A percentile compares a stretch with the other conserved stretches of the same genome.
Conservation (phyloP, 2,329 filamentous ascomycete species). For the Ophiostoma australiae region DNA sequence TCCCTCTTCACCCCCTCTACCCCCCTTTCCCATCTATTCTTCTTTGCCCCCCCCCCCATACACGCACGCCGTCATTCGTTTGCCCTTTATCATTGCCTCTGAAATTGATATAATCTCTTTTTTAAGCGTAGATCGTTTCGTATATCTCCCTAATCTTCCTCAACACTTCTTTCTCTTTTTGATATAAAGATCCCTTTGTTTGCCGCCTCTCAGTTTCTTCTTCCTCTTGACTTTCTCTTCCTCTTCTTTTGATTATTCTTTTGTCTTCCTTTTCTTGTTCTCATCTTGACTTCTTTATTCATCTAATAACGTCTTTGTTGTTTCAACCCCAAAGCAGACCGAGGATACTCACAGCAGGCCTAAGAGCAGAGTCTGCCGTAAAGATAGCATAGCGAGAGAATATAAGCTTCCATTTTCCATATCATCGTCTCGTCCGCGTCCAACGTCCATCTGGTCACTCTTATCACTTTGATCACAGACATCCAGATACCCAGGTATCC, state of each 20-base stretch:
- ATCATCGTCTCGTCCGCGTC: neutral
- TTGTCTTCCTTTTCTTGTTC: neutral
- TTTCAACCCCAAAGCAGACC: neutral
- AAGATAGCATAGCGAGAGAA: conserved; percentile 26
- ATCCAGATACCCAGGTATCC: conserved; percentile 14
- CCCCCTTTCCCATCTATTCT: neutral
- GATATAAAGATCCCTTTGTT: conserved; percentile 12
- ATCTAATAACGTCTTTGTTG: neutral
- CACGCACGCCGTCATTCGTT: neutral
- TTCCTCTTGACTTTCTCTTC: neutral
- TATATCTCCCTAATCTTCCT: neutral
- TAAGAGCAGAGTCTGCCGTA: conserved; percentile 4
- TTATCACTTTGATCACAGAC: neutral
- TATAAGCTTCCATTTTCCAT: conserved; percentile 24
- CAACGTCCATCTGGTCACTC: neutral
- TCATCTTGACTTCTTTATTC: neutral
- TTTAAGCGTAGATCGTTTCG: neutral
- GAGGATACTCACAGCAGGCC: neutral
- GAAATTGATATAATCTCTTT: neutral
- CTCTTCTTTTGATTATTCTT: neutral
- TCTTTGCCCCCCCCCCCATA: neutral
- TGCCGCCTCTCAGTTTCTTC: conserved; percentile 6
- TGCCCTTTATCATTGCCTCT: neutral
- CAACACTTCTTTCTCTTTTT: neutral
- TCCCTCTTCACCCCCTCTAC: conserved; percentile 13